Conservation (phyloP, 768 basidiomycete genomes). For the Dioszegia hungarica region DNA sequence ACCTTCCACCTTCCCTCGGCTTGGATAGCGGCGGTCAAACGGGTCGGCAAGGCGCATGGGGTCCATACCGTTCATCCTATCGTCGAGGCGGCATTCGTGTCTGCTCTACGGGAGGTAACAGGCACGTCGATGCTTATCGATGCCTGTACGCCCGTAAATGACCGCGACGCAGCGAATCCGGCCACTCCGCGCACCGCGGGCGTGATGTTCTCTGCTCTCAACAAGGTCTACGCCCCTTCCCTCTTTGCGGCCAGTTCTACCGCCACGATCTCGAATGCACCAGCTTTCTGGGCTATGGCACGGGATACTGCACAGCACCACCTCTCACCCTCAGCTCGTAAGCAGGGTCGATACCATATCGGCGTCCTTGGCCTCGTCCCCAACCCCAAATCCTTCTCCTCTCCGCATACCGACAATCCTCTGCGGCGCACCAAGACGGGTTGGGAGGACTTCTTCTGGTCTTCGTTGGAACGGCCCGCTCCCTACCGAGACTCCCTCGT, state of each 20-base stretch:
- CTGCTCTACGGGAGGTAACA: neutral
- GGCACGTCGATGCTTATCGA: no score
- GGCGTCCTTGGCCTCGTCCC: conserved; percentile 7
- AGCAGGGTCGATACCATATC: neutral
- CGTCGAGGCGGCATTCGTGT: neutral
- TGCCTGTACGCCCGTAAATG: neutral
- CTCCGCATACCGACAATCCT: neutral
- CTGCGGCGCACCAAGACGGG: neutral
- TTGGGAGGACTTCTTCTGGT: conserved; percentile 8
- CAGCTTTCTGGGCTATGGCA: neutral
- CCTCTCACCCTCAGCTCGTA: neutral
- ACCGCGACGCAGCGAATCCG: neutral
- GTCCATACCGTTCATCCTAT: conserved; percentile 8
- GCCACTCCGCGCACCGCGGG: neutral
- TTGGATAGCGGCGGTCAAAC: neutral
- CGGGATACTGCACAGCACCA: neutral
- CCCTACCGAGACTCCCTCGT: neutral
- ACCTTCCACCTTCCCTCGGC: neutral
- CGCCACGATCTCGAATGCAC: neutral
- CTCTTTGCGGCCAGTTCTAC: neutral
- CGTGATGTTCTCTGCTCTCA: neutral
- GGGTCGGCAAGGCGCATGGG: neutral
- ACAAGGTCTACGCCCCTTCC: no score
- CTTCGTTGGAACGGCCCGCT: neutral
- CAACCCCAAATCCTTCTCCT: neutral